Conservation (phyloP, 352 stramenopile genomes). For the Phytopythium montanum region DNA sequence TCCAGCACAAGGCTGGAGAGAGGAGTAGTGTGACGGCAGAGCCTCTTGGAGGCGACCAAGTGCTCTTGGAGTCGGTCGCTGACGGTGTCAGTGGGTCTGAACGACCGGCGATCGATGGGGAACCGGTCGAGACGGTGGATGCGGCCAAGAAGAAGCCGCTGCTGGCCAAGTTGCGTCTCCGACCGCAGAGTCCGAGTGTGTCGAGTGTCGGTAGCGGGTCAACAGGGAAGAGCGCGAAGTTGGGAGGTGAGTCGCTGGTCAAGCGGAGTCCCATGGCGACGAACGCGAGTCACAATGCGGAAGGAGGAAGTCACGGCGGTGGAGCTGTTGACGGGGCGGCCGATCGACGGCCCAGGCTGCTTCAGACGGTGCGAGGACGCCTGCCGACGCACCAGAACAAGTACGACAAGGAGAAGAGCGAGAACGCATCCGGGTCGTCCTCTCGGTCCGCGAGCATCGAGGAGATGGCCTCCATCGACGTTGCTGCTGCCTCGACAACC, state of each 20-base stretch:
- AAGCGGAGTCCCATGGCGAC: not conserved
- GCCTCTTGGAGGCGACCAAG: not conserved
- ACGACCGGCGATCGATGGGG: not conserved
- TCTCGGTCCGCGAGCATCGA: not conserved
- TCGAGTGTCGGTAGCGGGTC: not conserved
- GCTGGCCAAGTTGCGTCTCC: constrained; percentile 48
- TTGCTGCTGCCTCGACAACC: constrained; percentile 1
- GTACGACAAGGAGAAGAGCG: constrained; percentile 7
- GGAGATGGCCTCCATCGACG: constrained; percentile 11
- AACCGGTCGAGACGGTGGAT: not conserved
- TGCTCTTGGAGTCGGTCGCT: not conserved
- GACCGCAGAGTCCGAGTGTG: constrained; percentile 38
- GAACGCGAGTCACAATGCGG: not conserved
- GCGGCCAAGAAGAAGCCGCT: constrained; percentile 33
- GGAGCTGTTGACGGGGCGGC: not conserved
- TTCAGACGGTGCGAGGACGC: constrained; percentile 12
- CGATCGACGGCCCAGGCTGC: not conserved
- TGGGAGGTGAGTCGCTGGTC: not conserved
- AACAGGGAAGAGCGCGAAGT: not conserved
- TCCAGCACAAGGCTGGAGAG: constrained; percentile 18
- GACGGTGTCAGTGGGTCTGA: not conserved
- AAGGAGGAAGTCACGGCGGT: not conserved
- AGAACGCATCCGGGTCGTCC: not conserved
- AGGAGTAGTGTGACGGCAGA: not conserved
- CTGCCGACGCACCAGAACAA: constrained; percentile 4